Evolutionary conservation across 257 asterid species (phyloP).

Genomic region (Ilex asprella): DNA sequence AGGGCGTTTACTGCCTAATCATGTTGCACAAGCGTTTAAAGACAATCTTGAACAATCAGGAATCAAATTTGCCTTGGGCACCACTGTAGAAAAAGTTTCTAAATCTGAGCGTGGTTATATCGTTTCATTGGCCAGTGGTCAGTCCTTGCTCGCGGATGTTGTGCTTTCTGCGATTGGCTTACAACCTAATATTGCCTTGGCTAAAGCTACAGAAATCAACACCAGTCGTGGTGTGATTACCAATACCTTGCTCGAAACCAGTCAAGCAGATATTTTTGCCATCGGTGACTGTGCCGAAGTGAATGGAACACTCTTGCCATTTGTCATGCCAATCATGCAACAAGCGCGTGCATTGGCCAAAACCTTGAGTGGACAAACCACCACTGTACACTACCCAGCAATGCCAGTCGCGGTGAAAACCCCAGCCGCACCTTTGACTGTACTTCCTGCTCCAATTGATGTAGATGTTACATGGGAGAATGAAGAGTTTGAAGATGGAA

Average conservation of each 20-base stretch:
- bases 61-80: neutral
- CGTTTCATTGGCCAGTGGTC: neutral
- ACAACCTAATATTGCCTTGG: neutral
- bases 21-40: neutral
- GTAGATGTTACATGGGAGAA: neutral
- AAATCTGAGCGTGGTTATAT: neutral
- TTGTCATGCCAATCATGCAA: neutral
- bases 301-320: neutral
- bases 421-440: neutral
- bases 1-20: neutral
- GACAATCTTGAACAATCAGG: neutral
- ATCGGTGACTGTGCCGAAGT: neutral
- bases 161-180: neutral
- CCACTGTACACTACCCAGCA: neutral
- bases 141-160: neutral
- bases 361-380: neutral
- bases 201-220: neutral
- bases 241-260: neutral
- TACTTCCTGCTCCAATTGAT: neutral
- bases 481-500: neutral
- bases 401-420: neutral
- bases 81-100: neutral
- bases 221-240: neutral
- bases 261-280: neutral
- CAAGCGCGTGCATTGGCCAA: neutral